phyloP scores from a whole-genome alignment of 768 basidiomycete genomes.

The Epithele typhae region DNA sequence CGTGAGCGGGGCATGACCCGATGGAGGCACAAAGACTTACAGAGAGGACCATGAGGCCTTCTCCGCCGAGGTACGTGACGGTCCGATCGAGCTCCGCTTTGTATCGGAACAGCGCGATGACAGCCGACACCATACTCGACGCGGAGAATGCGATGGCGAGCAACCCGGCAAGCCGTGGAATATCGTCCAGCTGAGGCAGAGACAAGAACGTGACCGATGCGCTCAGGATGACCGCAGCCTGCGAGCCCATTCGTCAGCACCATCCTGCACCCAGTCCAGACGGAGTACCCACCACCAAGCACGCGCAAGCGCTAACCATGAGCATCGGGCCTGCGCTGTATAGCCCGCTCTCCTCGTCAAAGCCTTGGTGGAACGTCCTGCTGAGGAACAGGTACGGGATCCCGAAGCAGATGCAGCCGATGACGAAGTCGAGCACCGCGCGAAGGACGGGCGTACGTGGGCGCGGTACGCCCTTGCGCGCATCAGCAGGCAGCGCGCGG shows the following conservation, averaged over 20 bases:
- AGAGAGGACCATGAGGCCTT: conserved; percentile 54
- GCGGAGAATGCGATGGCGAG: conserved; percentile 66
- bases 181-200: conserved; percentile 65
- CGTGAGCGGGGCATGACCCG: background rate
- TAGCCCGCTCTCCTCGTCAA: conserved; percentile 59
- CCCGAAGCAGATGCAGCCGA: conserved; percentile 67
- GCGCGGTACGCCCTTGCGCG: conserved; percentile 25
- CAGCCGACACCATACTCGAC: conserved; percentile 63
- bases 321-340: conserved; percentile 50
- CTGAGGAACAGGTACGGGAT: conserved; percentile 74
- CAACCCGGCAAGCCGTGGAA: conserved; percentile 61
- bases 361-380: conserved; percentile 41
- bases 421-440: conserved; percentile 49
- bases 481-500: conserved; percentile 60
- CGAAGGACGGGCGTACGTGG: conserved; percentile 42
- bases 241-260: conserved; percentile 3
- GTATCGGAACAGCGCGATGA: conserved; percentile 65
- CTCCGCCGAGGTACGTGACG: conserved; percentile 38
- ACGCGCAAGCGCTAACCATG: conserved; percentile 54
- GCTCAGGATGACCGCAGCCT: conserved; percentile 80
- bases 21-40: conserved; percentile 25
- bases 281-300: conserved; percentile 22
- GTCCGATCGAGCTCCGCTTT: conserved; percentile 61
- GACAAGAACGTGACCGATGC: conserved; percentile 80
- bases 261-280: background rate